A percentile compares a stretch with the other conserved stretches of the same genome.
Evolutionary conservation across 768 basidiomycete genomes (phyloP).

Genomic region (Mycena leptocephala): DNA sequence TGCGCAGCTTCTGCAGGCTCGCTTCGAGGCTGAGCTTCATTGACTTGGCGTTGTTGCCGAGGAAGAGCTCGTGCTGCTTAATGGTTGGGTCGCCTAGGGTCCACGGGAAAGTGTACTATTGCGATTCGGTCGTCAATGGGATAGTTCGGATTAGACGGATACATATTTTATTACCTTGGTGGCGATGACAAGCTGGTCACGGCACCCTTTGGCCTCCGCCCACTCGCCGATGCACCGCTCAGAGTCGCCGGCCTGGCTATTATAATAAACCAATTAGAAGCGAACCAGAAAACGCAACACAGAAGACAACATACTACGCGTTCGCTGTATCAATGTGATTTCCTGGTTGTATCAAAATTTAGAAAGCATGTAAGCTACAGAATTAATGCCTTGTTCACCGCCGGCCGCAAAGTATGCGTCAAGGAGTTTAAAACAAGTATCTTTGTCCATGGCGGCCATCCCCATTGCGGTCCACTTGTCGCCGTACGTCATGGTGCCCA

Average conservation of each 20-base stretch:
- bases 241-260: not conserved
- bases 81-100: slow-evolving; percentile 38
- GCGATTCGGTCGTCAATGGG: too few relatives aligned
- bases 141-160: too few relatives aligned
- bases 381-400: too few relatives aligned
- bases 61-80: slow-evolving; percentile 53
- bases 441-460: not conserved
- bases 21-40: slow-evolving; percentile 55
- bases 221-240: slow-evolving; percentile 64
- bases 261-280: too few relatives aligned
- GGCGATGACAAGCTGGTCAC: slow-evolving; percentile 52
- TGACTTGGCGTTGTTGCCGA: too few relatives aligned
- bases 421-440: not conserved
- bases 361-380: too few relatives aligned
- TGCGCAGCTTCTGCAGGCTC: slow-evolving; percentile 62
- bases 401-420: not conserved
- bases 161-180: too few relatives aligned
- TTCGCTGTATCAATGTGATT: too few relatives aligned
- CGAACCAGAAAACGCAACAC: too few relatives aligned
- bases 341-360: too few relatives aligned
- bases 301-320: too few relatives aligned
- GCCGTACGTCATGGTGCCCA: not conserved
- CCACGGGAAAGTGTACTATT: slow-evolving; percentile 52
- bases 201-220: slow-evolving; percentile 60
- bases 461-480: not conserved